A percentile compares a stretch with the other conserved stretches of the same genome.
These are phyloP conservation scores for Bryopsis sp. DNA, from an alignment of 139 green algal genomes.

Conservation along the genomic window DNA sequence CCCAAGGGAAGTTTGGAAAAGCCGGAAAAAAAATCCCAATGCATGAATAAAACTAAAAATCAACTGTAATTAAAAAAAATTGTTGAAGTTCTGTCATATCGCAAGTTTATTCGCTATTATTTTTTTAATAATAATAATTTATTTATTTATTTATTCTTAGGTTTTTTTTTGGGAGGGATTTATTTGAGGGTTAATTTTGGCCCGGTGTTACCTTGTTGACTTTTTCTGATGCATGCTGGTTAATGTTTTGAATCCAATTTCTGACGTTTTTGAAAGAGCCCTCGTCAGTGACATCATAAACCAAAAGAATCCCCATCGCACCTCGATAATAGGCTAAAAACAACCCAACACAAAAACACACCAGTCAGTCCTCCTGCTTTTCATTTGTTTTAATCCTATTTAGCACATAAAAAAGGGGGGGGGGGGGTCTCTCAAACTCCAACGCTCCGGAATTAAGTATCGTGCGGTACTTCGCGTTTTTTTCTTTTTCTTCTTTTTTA, in stretches of 20 bases:
- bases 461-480: too few species aligned
- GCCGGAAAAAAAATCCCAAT: background rate
- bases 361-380: too few species aligned
- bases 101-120: background rate
- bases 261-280: conserved; percentile 92
- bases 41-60: background rate
- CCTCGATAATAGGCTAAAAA: conserved; percentile 92
- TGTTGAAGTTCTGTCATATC: background rate
- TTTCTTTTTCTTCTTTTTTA: too few species aligned
- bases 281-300: conserved; percentile 96
- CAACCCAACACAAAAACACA: too few species aligned
- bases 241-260: conserved; percentile 98
- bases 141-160: too few species aligned
- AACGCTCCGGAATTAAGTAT: too few species aligned
- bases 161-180: too few species aligned
- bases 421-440: background rate
- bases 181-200: background rate
- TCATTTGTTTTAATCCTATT: too few species aligned
- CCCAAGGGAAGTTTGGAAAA: background rate
- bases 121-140: too few species aligned
- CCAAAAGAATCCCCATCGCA: conserved; percentile 92
- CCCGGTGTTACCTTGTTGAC: conserved; percentile 76
- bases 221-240: conserved; percentile 86
- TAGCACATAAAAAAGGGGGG: background rate
- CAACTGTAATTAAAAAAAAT: background rate